Evolutionary conservation across 805 yeast genomes (phyloP).

Genomic region (Pichia pseudocactophila): DNA sequence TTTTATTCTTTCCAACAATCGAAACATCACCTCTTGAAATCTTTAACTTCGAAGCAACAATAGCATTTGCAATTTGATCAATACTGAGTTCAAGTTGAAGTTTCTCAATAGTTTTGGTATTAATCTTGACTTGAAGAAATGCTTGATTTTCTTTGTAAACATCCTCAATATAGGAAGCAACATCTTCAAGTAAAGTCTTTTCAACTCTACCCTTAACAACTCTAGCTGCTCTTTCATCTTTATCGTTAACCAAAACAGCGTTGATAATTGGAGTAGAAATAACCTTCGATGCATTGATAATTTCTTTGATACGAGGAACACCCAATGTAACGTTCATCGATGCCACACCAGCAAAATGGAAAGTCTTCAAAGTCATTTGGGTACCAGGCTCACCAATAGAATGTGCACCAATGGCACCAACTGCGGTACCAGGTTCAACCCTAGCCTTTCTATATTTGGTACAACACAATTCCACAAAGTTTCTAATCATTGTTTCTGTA

Average conservation of each 20-base stretch:
- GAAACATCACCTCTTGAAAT: constrained; percentile 65
- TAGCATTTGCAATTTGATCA: constrained; percentile 79
- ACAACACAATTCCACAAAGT: constrained; percentile 69
- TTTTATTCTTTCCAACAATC: constrained; percentile 53
- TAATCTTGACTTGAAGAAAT: constrained; percentile 72
- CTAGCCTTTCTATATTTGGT: constrained; percentile 78
- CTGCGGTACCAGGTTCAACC: constrained; percentile 99
- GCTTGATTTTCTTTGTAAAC: constrained; percentile 78
- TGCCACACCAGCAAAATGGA: constrained; percentile 97
- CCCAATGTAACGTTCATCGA: constrained; percentile 98
- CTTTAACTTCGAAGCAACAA: constrained; percentile 77
- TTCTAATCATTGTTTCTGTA: constrained; percentile 46
- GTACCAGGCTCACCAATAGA: constrained; percentile 99
- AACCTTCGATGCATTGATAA: constrained; percentile 90
- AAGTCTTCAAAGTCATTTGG: constrained; percentile 82
- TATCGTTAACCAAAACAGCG: constrained; percentile 84
- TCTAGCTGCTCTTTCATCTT: constrained; percentile 96
- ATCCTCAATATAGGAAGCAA: constrained; percentile 86
- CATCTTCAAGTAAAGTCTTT: constrained; percentile 79
- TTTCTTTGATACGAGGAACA: constrained; percentile 98
- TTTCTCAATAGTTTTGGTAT: constrained; percentile 74
- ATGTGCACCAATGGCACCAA: constrained; percentile 98
- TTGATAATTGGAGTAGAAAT: constrained; percentile 96
- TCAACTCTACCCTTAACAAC: constrained; percentile 97
- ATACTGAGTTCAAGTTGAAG: constrained; percentile 82